Evolutionary conservation across 257 asterid species (phyloP).

Genomic region (Plantago ovata): DNA sequence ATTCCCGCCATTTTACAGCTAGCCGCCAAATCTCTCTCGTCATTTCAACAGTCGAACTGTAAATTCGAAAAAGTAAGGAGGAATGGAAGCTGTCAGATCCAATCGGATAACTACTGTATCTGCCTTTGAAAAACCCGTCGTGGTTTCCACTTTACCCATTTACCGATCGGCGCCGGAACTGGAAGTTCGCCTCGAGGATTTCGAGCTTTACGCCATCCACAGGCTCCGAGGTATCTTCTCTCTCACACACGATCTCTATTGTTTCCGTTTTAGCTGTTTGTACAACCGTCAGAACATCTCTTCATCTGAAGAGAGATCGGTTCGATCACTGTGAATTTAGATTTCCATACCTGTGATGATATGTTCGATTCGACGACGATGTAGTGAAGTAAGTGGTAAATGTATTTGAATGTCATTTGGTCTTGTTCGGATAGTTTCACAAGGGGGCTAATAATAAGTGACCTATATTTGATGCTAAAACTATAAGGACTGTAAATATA

Average conservation of each 20-base stretch:
- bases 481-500: too few relatives aligned
- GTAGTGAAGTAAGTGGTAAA: too few relatives aligned
- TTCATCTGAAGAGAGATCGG: too few relatives aligned
- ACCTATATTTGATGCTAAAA: too few relatives aligned
- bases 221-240: slow-evolving; percentile 70
- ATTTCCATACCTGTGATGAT: background rate
- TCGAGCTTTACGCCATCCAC: slow-evolving; percentile 80
- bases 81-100: slow-evolving; percentile 62
- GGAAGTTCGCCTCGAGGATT: slow-evolving; percentile 88
- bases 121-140: slow-evolving; percentile 21
- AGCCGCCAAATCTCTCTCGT: background rate
- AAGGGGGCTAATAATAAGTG: too few relatives aligned
- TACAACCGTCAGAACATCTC: too few relatives aligned
- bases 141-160: slow-evolving; percentile 47
- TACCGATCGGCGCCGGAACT: slow-evolving; percentile 86
- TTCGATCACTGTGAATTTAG: background rate
- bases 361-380: too few relatives aligned
- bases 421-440: too few relatives aligned
- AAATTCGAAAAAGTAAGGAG: background rate
- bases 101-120: slow-evolving; percentile 33
- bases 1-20: slow-evolving; percentile 8
- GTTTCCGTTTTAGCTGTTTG: too few relatives aligned
- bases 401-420: too few relatives aligned
- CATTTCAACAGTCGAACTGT: background rate
- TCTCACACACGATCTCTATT: background rate